Percentiles rank a stretch among this genome's conserved stretches.
phyloP scores from a whole-genome alignment of 164 flowering plant genomes.

The Nelumbo lutea region DNA sequence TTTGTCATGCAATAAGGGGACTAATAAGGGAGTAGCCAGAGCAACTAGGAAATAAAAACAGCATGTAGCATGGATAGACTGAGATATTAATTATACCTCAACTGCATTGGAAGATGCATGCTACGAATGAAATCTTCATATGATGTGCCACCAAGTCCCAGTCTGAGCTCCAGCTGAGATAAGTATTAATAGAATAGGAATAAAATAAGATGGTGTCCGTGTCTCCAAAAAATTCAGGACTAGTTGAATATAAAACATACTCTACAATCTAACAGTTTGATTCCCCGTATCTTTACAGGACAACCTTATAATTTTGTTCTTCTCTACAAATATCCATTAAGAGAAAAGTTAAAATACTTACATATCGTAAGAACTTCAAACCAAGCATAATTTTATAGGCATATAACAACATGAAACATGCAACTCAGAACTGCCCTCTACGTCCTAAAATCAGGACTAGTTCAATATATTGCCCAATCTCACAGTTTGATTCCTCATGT shows the following conservation, averaged over 20 bases:
- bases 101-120: constrained; percentile 86
- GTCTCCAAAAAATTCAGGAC: not conserved
- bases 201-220: not conserved
- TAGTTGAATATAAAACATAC: not conserved
- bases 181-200: constrained; percentile 3
- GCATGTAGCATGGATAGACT: not conserved
- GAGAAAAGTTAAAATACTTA: too few species aligned
- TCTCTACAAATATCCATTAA: too few species aligned
- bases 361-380: too few species aligned
- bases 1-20: not conserved
- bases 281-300: not conserved
- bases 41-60: not conserved
- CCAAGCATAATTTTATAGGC: too few species aligned
- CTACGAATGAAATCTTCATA: constrained; percentile 83
- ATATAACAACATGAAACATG: too few species aligned
- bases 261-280: not conserved
- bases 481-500: too few species aligned
- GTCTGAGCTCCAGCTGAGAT: constrained; percentile 80
- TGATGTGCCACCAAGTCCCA: constrained; percentile 95
- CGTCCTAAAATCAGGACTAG: too few species aligned
- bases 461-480: too few species aligned
- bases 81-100: constrained; percentile 49
- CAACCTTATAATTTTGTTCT: too few species aligned
- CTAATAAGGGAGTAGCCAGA: not conserved
- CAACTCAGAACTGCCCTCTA: too few species aligned